phyloP scores from a whole-genome alignment of 2,329 filamentous ascomycete species.

The Bipolaris victoriae region DNA sequence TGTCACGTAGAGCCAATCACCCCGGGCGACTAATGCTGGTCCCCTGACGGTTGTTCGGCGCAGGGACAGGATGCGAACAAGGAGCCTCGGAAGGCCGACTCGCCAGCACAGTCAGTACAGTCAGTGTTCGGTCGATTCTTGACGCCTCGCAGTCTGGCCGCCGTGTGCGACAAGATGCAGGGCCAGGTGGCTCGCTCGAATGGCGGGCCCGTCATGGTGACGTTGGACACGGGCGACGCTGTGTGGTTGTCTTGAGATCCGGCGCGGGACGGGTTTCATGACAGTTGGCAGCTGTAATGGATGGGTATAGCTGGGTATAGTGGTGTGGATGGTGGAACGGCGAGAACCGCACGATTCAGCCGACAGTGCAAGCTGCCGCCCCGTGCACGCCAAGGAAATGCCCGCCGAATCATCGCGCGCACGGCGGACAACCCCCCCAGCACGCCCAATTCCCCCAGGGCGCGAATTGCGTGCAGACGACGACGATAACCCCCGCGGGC shows the following conservation, averaged over 20 bases:
- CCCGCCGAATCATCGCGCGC: slow-evolving; percentile 39
- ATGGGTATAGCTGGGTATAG: slow-evolving; percentile 20
- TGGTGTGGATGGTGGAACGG: slow-evolving; percentile 22
- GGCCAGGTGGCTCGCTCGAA: neutral
- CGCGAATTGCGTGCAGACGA: slow-evolving; percentile 38
- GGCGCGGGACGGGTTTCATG: slow-evolving; percentile 34
- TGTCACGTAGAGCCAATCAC: slow-evolving; percentile 23
- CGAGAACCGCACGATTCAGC: slow-evolving; percentile 26
- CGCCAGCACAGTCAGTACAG: slow-evolving; percentile 7
- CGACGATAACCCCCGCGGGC: slow-evolving; percentile 18
- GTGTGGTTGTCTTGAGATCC: neutral
- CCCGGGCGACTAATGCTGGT: slow-evolving; percentile 18
- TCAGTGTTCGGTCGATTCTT: neutral
- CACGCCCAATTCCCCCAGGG: slow-evolving; percentile 44
- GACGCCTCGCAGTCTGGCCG: slow-evolving; percentile 1
- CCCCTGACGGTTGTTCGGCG: slow-evolving; percentile 27
- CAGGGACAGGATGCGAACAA: slow-evolving; percentile 32
- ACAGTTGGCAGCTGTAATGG: slow-evolving; percentile 24
- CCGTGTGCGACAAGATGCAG: neutral
- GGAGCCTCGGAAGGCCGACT: slow-evolving; percentile 22
- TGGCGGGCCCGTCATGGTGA: neutral
- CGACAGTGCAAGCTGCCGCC: slow-evolving; percentile 33
- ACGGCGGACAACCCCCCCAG: slow-evolving; percentile 27
- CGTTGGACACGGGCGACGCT: neutral
- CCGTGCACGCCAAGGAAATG: slow-evolving; percentile 35